Conservation (phyloP, 2,329 filamentous ascomycete genomes). For the Trichoderma hamatum region DNA sequence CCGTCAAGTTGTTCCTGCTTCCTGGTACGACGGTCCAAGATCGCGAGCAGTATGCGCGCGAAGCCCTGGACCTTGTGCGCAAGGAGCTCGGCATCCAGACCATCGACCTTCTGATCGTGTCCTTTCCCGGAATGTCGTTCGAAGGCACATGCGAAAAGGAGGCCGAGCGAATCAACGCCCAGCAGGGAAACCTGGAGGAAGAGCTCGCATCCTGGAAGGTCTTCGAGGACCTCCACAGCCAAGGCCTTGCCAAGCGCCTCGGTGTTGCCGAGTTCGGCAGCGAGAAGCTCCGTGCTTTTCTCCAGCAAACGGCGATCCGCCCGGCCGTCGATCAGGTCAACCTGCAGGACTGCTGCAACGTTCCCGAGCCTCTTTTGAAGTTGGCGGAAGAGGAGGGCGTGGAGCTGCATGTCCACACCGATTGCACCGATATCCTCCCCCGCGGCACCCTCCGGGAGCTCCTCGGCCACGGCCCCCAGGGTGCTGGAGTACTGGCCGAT, state of each 20-base stretch:
- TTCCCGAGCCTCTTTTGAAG: slow-evolving; percentile 81
- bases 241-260: slow-evolving; percentile 72
- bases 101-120: slow-evolving; percentile 88
- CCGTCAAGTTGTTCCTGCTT: slow-evolving; percentile 92
- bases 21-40: slow-evolving; percentile 66
- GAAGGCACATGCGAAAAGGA: slow-evolving; percentile 89
- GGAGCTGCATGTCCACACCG: slow-evolving; percentile 89
- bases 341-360: slow-evolving; percentile 91
- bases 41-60: slow-evolving; percentile 70
- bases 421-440: slow-evolving; percentile 89
- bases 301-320: slow-evolving; percentile 69
- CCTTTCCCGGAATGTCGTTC: slow-evolving; percentile 91
- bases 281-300: slow-evolving; percentile 76
- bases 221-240: slow-evolving; percentile 71
- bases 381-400: slow-evolving; percentile 83
- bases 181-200: slow-evolving; percentile 67
- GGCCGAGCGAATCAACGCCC: slow-evolving; percentile 63
- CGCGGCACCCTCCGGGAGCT: slow-evolving; percentile 82
- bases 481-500: slow-evolving; percentile 75
- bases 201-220: slow-evolving; percentile 70
- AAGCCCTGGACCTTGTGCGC: slow-evolving; percentile 79
- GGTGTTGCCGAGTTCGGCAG: slow-evolving; percentile 92
- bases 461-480: slow-evolving; percentile 70
- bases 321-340: slow-evolving; percentile 96
- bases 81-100: slow-evolving; percentile 75